Conservation (phyloP, 306 rosid species). For the Inga leiocalycina region DNA sequence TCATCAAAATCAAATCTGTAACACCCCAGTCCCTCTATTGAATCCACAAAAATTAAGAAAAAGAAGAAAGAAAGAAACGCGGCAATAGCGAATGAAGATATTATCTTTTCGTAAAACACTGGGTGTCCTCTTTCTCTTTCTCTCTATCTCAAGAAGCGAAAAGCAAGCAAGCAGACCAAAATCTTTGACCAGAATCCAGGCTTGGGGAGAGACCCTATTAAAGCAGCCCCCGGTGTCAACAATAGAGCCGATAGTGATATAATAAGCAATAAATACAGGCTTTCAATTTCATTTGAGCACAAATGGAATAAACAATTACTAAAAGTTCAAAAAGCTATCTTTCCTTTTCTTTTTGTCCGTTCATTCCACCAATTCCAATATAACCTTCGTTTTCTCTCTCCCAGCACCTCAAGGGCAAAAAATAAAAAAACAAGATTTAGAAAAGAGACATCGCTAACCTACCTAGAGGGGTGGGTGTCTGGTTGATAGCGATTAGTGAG, state of each 20-base stretch:
- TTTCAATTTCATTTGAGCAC: slow-evolving; percentile 10
- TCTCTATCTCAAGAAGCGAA: background rate
- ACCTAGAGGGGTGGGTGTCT: background rate
- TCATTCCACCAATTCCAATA: slow-evolving; percentile 13
- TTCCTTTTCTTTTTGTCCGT: slow-evolving; percentile 26
- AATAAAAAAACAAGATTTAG: background rate
- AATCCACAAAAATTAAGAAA: background rate
- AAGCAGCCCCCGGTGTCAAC: slow-evolving; percentile 26
- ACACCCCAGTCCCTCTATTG: slow-evolving; percentile 2
- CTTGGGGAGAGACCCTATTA: slow-evolving; percentile 41
- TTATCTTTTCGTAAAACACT: slow-evolving; percentile 10
- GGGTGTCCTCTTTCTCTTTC: background rate
- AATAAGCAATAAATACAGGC: slow-evolving; percentile 28
- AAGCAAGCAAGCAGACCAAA: slow-evolving; percentile 40
- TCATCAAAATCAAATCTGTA: slow-evolving; percentile 29
- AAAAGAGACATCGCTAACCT: background rate
- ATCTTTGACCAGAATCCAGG: slow-evolving; percentile 56
- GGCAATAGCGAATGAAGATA: slow-evolving; percentile 4
- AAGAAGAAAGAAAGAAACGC: background rate
- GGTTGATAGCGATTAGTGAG: background rate
- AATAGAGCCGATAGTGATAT: slow-evolving; percentile 19
- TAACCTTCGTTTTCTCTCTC: background rate
- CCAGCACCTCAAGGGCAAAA: no score
- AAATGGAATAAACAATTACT: slow-evolving; percentile 23
- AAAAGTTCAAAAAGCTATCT: slow-evolving; percentile 38